Evolutionary conservation across 345 rosid species (phyloP).

Genomic region (Draba incana): DNA sequence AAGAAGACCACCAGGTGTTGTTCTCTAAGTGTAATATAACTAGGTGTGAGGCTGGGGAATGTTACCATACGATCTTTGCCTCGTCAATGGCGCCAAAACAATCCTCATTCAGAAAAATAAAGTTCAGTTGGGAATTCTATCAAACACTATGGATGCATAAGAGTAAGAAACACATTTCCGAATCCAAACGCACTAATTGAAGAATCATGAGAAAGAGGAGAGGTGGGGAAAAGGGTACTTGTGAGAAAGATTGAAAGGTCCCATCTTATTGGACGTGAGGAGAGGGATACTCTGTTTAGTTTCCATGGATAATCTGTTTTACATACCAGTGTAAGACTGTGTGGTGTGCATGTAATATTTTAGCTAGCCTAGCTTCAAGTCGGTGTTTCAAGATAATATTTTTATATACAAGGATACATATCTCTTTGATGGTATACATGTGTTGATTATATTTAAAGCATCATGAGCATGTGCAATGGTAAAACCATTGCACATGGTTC

Average conservation of each 20-base stretch:
- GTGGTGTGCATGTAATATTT: too few species aligned
- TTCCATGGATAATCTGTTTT: too few species aligned
- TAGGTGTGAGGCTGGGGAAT: constrained; percentile 68
- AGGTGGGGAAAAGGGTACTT: too few species aligned
- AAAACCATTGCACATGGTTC: too few species aligned
- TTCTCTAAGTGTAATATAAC: constrained; percentile 69
- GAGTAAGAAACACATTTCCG: neutral
- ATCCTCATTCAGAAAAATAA: constrained; percentile 37
- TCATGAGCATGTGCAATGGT: too few species aligned
- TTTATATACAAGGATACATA: too few species aligned
- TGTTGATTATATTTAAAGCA: too few species aligned
- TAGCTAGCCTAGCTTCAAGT: too few species aligned
- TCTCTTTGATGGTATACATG: too few species aligned
- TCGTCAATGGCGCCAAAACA: constrained; percentile 62
- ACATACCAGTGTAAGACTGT: too few species aligned
- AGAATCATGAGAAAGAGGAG: too few species aligned
- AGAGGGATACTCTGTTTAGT: constrained; percentile 27
- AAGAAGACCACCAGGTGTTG: constrained; percentile 62
- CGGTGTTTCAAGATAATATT: too few species aligned
- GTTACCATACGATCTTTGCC: constrained; percentile 51
- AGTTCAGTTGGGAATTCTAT: neutral
- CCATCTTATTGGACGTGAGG: constrained; percentile 29
- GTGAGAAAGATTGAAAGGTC: constrained; percentile 37
- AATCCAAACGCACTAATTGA: neutral
- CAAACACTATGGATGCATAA: neutral